These are phyloP conservation scores for Leavenworthia alabamica DNA, from an alignment of 345 rosid species.

Conservation along the genomic window DNA sequence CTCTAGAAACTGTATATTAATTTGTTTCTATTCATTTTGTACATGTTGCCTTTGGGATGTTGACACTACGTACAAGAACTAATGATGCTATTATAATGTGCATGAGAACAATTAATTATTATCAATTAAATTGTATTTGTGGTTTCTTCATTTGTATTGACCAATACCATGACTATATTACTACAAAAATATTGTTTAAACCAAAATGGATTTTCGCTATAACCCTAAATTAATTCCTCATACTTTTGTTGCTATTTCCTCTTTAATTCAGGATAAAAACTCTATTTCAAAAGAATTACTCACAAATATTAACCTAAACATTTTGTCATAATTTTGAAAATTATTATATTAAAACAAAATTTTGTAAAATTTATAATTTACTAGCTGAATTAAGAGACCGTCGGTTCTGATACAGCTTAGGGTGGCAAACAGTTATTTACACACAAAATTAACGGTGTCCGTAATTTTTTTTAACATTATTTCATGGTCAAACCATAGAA, in stretches of 20 bases:
- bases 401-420: too few species aligned
- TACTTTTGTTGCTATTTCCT: not conserved
- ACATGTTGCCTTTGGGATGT: not conserved
- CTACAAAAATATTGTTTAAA: not conserved
- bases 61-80: slow-evolving; percentile 2
- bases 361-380: not conserved
- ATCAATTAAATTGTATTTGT: not conserved
- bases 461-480: not conserved
- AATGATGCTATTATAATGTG: slow-evolving; percentile 4
- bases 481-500: not conserved
- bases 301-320: not conserved
- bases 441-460: not conserved
- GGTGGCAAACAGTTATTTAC: not conserved
- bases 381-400: too few species aligned
- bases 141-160: not conserved
- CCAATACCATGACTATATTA: not conserved
- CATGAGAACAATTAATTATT: not conserved
- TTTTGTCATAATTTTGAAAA: not conserved
- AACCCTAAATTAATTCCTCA: not conserved
- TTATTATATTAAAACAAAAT: not conserved
- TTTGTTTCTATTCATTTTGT: slow-evolving; percentile 2
- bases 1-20: not conserved
- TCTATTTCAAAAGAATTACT: not conserved
- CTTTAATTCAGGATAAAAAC: not conserved
- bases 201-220: not conserved